phyloP scores from a whole-genome alignment of 345 rosid genomes.

The Camelina sativa region DNA sequence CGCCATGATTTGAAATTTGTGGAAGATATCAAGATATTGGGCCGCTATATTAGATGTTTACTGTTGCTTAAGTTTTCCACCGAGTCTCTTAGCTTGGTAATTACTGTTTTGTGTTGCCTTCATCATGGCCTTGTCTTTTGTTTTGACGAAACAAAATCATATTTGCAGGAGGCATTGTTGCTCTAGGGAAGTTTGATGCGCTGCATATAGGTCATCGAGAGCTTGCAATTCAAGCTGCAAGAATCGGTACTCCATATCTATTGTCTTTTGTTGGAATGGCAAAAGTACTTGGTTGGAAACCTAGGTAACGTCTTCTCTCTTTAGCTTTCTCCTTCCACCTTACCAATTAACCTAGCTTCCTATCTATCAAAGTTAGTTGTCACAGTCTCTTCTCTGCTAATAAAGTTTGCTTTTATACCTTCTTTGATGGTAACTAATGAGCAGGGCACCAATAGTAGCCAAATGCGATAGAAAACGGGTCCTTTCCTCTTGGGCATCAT shows the following conservation, averaged over 20 bases:
- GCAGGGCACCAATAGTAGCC: constrained; percentile 79
- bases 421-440: neutral
- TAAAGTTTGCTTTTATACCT: neutral
- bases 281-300: constrained; percentile 86
- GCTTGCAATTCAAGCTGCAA: constrained; percentile 88
- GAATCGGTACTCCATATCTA: constrained; percentile 70
- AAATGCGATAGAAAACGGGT: constrained; percentile 78
- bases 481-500: constrained; percentile 71
- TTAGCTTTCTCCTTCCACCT: neutral
- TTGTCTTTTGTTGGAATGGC: constrained; percentile 87
- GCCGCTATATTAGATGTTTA: too few species aligned
- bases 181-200: constrained; percentile 92
- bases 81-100: too few species aligned
- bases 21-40: too few species aligned
- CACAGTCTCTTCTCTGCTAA: too few species aligned
- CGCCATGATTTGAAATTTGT: neutral
- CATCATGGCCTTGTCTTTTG: neutral
- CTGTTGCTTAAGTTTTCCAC: too few species aligned
- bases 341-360: neutral
- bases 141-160: neutral
- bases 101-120: too few species aligned
- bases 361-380: neutral
- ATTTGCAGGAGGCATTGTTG: constrained; percentile 73
- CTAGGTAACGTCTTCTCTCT: constrained; percentile 50
- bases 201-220: constrained; percentile 85